phyloP scores from a whole-genome alignment of 2,329 filamentous ascomycete species.

The Rhynchosporium agropyri region DNA sequence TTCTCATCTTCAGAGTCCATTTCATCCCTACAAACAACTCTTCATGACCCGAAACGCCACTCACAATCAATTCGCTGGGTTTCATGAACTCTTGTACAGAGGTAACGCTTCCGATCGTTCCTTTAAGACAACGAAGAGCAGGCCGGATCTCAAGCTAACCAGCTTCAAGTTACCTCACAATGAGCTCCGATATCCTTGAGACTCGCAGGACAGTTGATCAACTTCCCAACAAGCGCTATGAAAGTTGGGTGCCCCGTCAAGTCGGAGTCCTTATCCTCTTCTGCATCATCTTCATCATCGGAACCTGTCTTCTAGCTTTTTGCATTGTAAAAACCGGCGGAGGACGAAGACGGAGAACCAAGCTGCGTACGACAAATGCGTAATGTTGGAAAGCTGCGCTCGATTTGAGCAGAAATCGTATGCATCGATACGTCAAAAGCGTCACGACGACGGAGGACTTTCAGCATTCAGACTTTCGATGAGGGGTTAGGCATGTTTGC shows the following conservation, averaged over 20 bases:
- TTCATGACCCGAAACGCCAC: neutral
- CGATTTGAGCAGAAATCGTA: too few relatives aligned
- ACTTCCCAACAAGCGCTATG: constrained; percentile 53
- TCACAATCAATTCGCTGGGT: neutral
- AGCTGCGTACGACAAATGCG: neutral
- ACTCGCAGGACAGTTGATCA: constrained; percentile 27
- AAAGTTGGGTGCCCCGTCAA: constrained; percentile 59
- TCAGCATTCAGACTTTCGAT: too few relatives aligned
- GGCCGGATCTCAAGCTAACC: neutral
- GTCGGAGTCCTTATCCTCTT: constrained; percentile 65
- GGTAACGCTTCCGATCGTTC: neutral
- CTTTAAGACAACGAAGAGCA: neutral
- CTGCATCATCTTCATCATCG: constrained; percentile 60
- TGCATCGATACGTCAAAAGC: too few relatives aligned
- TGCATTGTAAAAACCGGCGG: constrained; percentile 51
- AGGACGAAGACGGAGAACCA: constrained; percentile 20
- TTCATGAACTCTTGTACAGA: neutral
- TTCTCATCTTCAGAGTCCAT: neutral
- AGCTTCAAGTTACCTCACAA: constrained; percentile 20
- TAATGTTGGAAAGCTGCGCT: neutral
- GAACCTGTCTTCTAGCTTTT: constrained; percentile 51
- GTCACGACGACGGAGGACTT: too few relatives aligned
- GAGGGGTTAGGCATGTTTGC: too few relatives aligned
- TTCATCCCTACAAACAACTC: neutral
- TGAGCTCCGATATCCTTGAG: constrained; percentile 29